Evolutionary conservation across 176 grass and related monocot species (phyloP).

Genomic region (Triticum urartu): DNA sequence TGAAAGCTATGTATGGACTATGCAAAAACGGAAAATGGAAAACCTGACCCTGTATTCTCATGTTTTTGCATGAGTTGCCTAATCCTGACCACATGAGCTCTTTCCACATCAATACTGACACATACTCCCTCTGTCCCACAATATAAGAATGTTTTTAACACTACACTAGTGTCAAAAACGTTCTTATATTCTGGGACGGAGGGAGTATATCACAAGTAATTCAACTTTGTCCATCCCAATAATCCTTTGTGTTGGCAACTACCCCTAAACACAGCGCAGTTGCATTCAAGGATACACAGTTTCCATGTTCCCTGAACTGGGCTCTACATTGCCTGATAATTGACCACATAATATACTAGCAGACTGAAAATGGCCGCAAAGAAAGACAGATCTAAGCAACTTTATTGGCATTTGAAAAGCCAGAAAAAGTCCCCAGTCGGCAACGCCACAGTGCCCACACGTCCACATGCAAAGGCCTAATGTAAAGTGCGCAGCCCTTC

Average conservation of each 20-base stretch:
- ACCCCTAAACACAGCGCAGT: background rate
- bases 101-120: background rate
- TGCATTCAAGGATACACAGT: background rate
- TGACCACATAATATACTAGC: background rate
- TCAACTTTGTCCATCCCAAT: background rate
- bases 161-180: too few relatives aligned
- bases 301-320: background rate
- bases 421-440: background rate
- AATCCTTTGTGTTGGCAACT: background rate
- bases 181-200: too few relatives aligned
- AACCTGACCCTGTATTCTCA: background rate
- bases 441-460: background rate
- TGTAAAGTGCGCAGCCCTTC: constrained; percentile 21
- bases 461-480: background rate
- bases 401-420: background rate
- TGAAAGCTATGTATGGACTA: background rate
- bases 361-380: background rate
- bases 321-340: background rate
- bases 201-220: background rate
- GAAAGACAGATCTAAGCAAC: background rate
- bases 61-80: background rate
- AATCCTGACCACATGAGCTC: background rate
- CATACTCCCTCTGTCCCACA: background rate
- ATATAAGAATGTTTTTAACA: too few relatives aligned
- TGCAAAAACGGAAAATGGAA: background rate